phyloP scores from a whole-genome alignment of 2,329 filamentous ascomycete species.

The Arachnopeziza araneosa region DNA sequence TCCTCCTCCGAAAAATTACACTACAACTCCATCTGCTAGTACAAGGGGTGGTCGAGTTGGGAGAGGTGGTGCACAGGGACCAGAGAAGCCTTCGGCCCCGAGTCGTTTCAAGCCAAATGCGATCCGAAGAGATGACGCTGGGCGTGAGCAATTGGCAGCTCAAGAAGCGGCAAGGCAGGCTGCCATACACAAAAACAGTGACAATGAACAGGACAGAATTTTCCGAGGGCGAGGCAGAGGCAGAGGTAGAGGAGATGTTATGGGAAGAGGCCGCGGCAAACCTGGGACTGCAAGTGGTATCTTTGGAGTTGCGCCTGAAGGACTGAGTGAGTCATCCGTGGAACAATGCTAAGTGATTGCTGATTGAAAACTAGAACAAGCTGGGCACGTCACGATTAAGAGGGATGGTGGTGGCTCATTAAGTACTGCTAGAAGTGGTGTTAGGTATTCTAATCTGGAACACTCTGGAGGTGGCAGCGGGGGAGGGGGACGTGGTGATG shows the following conservation, averaged over 20 bases:
- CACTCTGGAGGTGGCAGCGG: conserved; percentile 5
- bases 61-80: conserved; percentile 9
- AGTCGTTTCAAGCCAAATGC: conserved; percentile 31
- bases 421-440: background rate
- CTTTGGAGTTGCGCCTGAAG: conserved; percentile 20
- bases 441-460: background rate
- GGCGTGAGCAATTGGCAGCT: conserved; percentile 22
- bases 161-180: conserved; percentile 11
- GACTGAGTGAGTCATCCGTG: conserved; percentile 16
- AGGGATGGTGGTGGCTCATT: background rate
- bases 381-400: background rate
- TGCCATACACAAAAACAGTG: conserved; percentile 10
- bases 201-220: conserved; percentile 13
- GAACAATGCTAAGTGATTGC: background rate
- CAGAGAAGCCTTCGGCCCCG: conserved; percentile 6
- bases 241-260: conserved; percentile 29
- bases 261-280: conserved; percentile 22
- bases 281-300: conserved; percentile 14
- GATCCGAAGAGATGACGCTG: conserved; percentile 23
- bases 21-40: background rate
- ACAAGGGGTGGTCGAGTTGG: conserved; percentile 7
- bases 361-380: background rate
- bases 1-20: background rate
- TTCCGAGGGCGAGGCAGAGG: conserved; percentile 19
- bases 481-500: conserved; percentile 1